Percentiles rank a stretch among this genome's conserved stretches.
These are phyloP conservation scores for Ophiorrhiza pumila DNA, from an alignment of 257 asterid species.

Conservation along the genomic window DNA sequence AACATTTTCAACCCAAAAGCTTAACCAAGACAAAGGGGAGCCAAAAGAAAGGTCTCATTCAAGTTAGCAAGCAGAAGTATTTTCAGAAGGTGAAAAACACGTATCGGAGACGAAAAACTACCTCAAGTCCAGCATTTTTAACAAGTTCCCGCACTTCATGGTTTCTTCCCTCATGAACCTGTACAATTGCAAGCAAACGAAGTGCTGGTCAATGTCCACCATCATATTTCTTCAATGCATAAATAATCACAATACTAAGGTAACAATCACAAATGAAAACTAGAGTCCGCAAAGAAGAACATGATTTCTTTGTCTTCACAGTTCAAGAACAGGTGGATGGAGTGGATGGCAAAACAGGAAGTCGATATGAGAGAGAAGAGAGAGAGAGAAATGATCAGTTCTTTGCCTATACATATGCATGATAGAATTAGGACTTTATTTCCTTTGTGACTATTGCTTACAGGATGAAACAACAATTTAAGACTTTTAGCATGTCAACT, in stretches of 20 bases:
- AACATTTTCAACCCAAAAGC: not conserved
- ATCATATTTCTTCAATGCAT: not conserved
- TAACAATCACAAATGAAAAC: not conserved
- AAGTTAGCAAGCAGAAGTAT: not conserved
- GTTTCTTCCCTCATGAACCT: conserved; percentile 99
- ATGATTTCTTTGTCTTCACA: not conserved
- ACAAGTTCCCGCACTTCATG: conserved; percentile 99
- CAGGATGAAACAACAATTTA: not conserved
- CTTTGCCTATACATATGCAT: not conserved
- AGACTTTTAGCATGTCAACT: not conserved
- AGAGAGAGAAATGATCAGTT: not conserved
- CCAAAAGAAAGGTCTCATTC: not conserved
- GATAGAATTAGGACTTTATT: not conserved
- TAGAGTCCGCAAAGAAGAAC: too few relatives aligned
- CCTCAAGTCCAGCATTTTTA: conserved; percentile 98
- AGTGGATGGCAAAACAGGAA: not conserved
- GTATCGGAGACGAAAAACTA: conserved; percentile 26
- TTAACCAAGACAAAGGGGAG: not conserved
- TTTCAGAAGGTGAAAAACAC: not conserved
- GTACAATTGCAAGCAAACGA: conserved; percentile 18
- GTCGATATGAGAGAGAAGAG: not conserved
- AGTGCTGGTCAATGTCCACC: not conserved
- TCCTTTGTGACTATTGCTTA: not conserved
- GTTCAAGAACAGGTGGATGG: too few relatives aligned
- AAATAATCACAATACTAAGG: not conserved